phyloP scores from a whole-genome alignment of 2,329 filamentous ascomycete genomes.

The Pleurostoma richardsiae region DNA sequence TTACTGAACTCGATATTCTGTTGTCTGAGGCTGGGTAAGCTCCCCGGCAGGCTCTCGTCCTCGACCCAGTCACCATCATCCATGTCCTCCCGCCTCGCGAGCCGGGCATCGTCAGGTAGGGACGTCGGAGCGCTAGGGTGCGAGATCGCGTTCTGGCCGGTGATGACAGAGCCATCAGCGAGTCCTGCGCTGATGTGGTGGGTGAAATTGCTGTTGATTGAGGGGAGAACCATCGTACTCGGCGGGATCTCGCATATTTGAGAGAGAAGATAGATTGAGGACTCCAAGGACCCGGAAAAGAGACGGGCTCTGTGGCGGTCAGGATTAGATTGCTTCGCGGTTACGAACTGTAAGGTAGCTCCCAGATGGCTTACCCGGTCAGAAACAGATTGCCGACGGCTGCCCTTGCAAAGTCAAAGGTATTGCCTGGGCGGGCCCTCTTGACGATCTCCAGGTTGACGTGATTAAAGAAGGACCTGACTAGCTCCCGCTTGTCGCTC shows the following conservation, averaged over 20 bases:
- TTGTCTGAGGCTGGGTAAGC: constrained; percentile 71
- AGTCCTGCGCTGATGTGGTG: constrained; percentile 89
- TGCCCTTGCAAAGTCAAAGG: constrained; percentile 73
- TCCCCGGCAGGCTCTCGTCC: constrained; percentile 77
- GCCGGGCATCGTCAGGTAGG: constrained; percentile 26
- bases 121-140: constrained; percentile 69
- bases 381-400: constrained; percentile 77
- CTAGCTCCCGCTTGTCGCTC: constrained; percentile 69
- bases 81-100: constrained; percentile 28
- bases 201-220: constrained; percentile 91
- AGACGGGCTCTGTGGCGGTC: constrained; percentile 55
- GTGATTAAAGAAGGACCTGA: constrained; percentile 71
- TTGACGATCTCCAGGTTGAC: constrained; percentile 77
- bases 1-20: constrained; percentile 84
- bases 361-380: constrained; percentile 48
- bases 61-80: constrained; percentile 62
- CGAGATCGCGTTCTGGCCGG: constrained; percentile 88
- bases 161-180: constrained; percentile 70
- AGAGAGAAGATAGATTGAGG: constrained; percentile 83
- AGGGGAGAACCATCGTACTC: constrained; percentile 74
- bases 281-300: constrained; percentile 89
- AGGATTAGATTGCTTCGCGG: background rate
- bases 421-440: constrained; percentile 64
- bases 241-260: constrained; percentile 81
- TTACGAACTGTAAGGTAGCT: too few relatives aligned